Evolutionary conservation across 73 alveolate genomes (phyloP), one percentile per base, ranked within the genome.

Genomic region (Paramecium bursaria): DNA sequence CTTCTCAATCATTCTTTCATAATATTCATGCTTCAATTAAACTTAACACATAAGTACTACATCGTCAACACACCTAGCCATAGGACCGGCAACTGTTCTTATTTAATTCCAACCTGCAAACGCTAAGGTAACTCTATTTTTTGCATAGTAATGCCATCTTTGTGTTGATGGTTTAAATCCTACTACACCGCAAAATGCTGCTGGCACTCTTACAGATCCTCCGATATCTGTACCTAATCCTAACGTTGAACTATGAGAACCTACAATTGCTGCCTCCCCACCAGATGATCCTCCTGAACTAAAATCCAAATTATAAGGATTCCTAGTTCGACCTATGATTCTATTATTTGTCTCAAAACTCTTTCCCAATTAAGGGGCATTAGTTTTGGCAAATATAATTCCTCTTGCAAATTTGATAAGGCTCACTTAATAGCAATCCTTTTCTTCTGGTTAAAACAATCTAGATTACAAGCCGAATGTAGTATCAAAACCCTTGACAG

Each of bases 201-300:
- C 86, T 7, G 97, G 97, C 26, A 92, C 60, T 23, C 97, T 85
- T 3, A 87, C 30, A 31, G 91, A 52, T 4, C 95, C 95, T 0
- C 91, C 97, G 4, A 87, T 46, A 74, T 92, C 97, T 2, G 92
- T 46, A 1, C 95, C 97, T 6, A 93, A 50, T 3, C 91, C 95
- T 25, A 92, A 76, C 7, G 94, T 90, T 7, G 92, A 61, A 48
- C 94, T 75, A 46, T 86, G 39, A 3, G 94, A 48, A 49, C 92
- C 95, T 3, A 93, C 90, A 13, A 93, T 61, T 27, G 91, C 98
- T 22, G 93, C 95, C 21, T 91, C 96, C 46, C 98, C 98, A 1
- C 98, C 98, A 11, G 95, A 87, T 29, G 92, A 60, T 15, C 97
- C 97, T 14, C 98, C 98, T 77, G 92, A 75, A 30, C 88, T 53